These are phyloP conservation scores for Auriscalpium microsporum DNA, from an alignment of 768 basidiomycete genomes.

Conservation along the genomic window DNA sequence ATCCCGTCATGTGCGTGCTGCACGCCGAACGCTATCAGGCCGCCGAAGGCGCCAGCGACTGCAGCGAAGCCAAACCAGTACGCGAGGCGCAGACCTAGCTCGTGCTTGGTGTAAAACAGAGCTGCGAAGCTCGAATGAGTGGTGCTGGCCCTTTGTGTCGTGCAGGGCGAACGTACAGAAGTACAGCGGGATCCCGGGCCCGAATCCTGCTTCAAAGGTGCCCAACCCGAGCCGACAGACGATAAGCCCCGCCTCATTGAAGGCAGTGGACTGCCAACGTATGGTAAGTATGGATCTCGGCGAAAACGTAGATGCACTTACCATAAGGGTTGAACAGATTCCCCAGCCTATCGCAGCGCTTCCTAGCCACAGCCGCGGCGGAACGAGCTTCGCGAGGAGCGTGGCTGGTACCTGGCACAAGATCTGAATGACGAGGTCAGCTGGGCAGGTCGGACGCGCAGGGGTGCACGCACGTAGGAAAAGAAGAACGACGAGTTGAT, in stretches of 20 bases:
- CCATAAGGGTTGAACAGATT: conserved; percentile 64
- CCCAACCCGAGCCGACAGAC: conserved; percentile 57
- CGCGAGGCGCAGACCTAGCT: conserved; percentile 68
- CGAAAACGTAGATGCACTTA: conserved; percentile 15
- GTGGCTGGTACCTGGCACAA: conserved; percentile 62
- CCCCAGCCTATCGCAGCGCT: conserved; percentile 67
- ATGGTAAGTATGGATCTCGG: background rate
- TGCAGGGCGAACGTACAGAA: conserved; percentile 43
- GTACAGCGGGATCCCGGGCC: conserved; percentile 69
- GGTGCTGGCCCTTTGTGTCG: background rate
- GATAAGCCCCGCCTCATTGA: conserved; percentile 51
- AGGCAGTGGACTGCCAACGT: conserved; percentile 44
- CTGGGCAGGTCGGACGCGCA: background rate
- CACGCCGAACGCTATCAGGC: conserved; percentile 75
- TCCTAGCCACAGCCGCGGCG: conserved; percentile 62
- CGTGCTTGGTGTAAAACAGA: conserved; percentile 67
- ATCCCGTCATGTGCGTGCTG: conserved; percentile 48
- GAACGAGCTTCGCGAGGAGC: conserved; percentile 55
- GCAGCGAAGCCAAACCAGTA: conserved; percentile 84
- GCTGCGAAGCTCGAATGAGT: conserved; percentile 30
- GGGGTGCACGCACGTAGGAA: conserved; percentile 48
- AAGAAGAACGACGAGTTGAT: conserved; percentile 71
- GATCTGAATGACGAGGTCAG: conserved; percentile 38
- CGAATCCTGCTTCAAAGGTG: conserved; percentile 71
- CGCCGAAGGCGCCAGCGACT: conserved; percentile 77